Evolutionary conservation across 2,329 filamentous ascomycete genomes (phyloP).

Genomic region (Hymenoscyphus linearis): DNA sequence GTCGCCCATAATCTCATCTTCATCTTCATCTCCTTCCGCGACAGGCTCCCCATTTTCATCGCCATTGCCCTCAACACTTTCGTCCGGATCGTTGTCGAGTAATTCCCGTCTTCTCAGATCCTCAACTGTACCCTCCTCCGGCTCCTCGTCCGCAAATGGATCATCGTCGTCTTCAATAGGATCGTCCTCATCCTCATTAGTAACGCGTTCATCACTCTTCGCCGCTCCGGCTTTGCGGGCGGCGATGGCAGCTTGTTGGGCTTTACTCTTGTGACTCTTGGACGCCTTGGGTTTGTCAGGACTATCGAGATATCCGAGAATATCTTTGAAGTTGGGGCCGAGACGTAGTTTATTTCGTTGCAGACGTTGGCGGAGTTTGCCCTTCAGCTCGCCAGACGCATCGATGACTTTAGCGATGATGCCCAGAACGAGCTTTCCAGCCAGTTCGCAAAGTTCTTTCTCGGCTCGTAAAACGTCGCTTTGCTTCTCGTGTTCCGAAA

Average conservation of each 20-base stretch:
- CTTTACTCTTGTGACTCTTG: constrained; percentile 34
- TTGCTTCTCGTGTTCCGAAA: constrained; percentile 53
- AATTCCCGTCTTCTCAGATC: constrained; percentile 51
- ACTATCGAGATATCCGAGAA: constrained; percentile 74
- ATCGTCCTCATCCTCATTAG: constrained; percentile 28
- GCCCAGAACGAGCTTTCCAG: constrained; percentile 77
- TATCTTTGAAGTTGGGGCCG: constrained; percentile 79
- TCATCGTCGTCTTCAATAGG: constrained; percentile 13
- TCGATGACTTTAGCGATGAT: constrained; percentile 74
- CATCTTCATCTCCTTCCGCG: constrained; percentile 29
- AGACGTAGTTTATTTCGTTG: constrained; percentile 74
- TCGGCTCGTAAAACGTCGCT: constrained; percentile 71
- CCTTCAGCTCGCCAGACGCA: constrained; percentile 50
- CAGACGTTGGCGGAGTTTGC: constrained; percentile 64
- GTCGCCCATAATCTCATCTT: constrained; percentile 40
- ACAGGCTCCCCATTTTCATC: constrained; percentile 25
- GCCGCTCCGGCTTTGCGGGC: constrained; percentile 41
- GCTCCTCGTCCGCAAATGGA: constrained; percentile 45
- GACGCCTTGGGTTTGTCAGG: constrained; percentile 44
- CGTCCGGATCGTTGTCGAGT: constrained; percentile 43
- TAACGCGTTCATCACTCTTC: constrained; percentile 27
- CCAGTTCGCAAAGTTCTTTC: constrained; percentile 77
- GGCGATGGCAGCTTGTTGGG: constrained; percentile 38
- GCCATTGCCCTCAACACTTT: constrained; percentile 35
- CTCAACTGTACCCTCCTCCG: constrained; percentile 54